Conservation (phyloP, 768 basidiomycete species). For the Phylloporus sp. region DNA sequence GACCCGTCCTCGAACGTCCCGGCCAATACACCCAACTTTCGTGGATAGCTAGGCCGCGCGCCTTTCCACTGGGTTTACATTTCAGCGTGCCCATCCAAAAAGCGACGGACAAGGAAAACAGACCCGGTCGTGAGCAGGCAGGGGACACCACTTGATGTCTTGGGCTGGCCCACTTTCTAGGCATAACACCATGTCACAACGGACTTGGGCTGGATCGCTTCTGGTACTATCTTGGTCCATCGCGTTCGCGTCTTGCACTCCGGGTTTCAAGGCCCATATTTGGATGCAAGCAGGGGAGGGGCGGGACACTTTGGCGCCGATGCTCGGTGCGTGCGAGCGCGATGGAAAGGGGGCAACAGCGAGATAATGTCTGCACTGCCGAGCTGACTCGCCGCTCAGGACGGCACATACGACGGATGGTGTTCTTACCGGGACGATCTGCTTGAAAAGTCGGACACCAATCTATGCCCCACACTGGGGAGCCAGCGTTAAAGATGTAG, state of each 20-base stretch:
- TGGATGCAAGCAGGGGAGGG: conserved; percentile 72
- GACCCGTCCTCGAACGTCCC: conserved; percentile 88
- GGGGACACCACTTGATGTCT: conserved; percentile 89
- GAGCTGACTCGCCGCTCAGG: conserved; percentile 34
- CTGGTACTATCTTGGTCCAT: conserved; percentile 24
- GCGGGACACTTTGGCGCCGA: conserved; percentile 54
- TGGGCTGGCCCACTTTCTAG: conserved; percentile 74
- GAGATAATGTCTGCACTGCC: conserved; percentile 67
- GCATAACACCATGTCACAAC: conserved; percentile 83
- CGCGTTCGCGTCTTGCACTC: conserved; percentile 3
- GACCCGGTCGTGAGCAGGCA: conserved; percentile 69
- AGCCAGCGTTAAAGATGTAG: conserved; percentile 80
- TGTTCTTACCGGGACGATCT: conserved; percentile 47
- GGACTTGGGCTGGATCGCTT: conserved; percentile 35
- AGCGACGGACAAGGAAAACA: conserved; percentile 10
- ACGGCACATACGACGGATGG: background rate
- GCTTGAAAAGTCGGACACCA: conserved; percentile 82
- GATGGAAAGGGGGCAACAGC: conserved; percentile 77
- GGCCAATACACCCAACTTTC: conserved; percentile 78
- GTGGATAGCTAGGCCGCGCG: conserved; percentile 20
- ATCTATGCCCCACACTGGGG: conserved; percentile 85
- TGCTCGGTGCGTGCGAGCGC: conserved; percentile 53
- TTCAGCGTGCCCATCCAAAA: background rate
- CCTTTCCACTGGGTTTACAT: conserved; percentile 17
- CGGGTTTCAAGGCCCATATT: conserved; percentile 64